Evolutionary conservation across 768 basidiomycete genomes (phyloP).

Genomic region (Mrakia frigida): DNA sequence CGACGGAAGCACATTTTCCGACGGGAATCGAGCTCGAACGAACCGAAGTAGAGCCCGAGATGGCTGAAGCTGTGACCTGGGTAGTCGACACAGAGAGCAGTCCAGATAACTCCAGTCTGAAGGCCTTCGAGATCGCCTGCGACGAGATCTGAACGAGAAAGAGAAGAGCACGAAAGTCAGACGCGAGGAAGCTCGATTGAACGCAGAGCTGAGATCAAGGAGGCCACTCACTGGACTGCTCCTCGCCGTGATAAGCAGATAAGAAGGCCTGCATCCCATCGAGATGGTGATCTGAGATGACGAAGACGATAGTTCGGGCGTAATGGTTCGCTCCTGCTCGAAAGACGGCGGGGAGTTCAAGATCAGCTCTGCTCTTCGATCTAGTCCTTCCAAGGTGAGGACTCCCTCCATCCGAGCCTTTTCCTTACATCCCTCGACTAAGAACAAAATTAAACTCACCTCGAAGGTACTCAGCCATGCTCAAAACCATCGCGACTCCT

Average conservation of each 20-base stretch:
- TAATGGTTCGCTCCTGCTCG: slow-evolving; percentile 66
- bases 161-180: neutral
- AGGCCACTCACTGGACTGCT: slow-evolving; percentile 57
- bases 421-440: neutral
- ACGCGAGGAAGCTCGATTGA: neutral
- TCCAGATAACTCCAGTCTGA: slow-evolving; percentile 85
- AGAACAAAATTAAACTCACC: slow-evolving; percentile 50
- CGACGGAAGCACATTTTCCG: neutral
- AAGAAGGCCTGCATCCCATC: slow-evolving; percentile 94
- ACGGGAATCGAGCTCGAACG: slow-evolving; percentile 37
- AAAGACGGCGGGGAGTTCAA: neutral
- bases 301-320: slow-evolving; percentile 89
- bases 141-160: slow-evolving; percentile 7
- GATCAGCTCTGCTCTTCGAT: neutral
- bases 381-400: neutral
- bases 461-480: slow-evolving; percentile 77
- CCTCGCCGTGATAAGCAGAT: slow-evolving; percentile 66
- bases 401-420: too few relatives aligned
- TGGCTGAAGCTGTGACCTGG: slow-evolving; percentile 95
- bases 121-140: slow-evolving; percentile 10
- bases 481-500: slow-evolving; percentile 76
- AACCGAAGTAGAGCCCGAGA: slow-evolving; percentile 90
- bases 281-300: slow-evolving; percentile 79
- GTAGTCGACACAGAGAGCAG: slow-evolving; percentile 88
- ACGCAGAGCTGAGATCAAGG: too few relatives aligned